A percentile compares a stretch with the other conserved stretches of the same genome.
These are phyloP conservation scores for Backusella macrospora DNA, from an alignment of 192 early-diverging fungal species.

Conservation along the genomic window DNA sequence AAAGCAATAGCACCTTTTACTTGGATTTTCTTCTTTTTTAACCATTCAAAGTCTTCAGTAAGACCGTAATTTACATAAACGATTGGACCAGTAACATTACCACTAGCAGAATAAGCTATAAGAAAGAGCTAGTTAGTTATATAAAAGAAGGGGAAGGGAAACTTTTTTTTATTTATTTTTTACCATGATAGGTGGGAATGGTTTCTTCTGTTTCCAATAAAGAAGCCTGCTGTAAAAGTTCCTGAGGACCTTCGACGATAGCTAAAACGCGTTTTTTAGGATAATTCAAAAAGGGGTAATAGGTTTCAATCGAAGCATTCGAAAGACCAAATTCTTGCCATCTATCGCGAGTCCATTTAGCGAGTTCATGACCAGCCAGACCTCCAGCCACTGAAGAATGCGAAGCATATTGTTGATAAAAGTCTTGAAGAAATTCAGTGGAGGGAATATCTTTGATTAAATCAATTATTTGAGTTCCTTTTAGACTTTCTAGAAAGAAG, in stretches of 20 bases:
- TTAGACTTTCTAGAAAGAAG: neutral
- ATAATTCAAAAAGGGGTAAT: constrained; percentile 62
- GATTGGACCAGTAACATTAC: constrained; percentile 61
- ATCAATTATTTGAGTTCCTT: neutral
- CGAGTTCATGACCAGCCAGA: constrained; percentile 45
- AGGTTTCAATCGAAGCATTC: constrained; percentile 57
- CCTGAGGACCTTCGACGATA: constrained; percentile 49
- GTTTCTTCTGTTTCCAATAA: constrained; percentile 59
- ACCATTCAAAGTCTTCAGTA: constrained; percentile 51
- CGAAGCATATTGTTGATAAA: constrained; percentile 59
- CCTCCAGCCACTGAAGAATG: constrained; percentile 59
- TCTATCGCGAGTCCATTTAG: constrained; percentile 55
- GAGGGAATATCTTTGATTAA: constrained; percentile 20
- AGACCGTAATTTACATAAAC: constrained; percentile 69
- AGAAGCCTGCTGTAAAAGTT: constrained; percentile 51
- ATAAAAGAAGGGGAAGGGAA: constrained; percentile 3
- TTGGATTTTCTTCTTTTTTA: constrained; percentile 32
- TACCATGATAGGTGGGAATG: constrained; percentile 64
- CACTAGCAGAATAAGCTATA: constrained; percentile 53
- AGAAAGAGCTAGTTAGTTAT: neutral
- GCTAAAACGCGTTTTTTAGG: constrained; percentile 55
- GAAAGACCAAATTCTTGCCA: constrained; percentile 54
- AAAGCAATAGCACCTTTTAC: constrained; percentile 56
- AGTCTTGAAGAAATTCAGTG: constrained; percentile 43
- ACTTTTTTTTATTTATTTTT: neutral